These are phyloP conservation scores for Colletotrichum gigasporum DNA, from an alignment of 2,329 filamentous ascomycete species.

Conservation along the genomic window DNA sequence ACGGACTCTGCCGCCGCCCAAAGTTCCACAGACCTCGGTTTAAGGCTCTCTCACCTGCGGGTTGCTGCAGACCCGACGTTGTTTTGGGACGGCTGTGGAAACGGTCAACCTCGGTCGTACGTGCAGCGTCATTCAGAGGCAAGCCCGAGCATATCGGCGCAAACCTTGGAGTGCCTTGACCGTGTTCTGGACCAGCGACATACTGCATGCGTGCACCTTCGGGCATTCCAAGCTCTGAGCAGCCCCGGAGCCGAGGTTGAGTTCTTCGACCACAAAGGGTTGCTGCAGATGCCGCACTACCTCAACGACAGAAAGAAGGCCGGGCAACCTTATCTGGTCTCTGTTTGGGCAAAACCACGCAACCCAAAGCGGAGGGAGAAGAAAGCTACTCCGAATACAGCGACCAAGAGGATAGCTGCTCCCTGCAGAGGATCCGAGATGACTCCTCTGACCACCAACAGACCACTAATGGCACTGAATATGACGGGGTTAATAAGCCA, in stretches of 20 bases:
- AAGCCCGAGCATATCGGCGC: not conserved
- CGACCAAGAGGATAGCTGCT: slow-evolving; percentile 39
- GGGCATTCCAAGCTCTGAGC: not conserved
- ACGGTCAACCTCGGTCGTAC: not conserved
- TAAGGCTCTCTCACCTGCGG: not conserved
- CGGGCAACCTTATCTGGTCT: slow-evolving; percentile 3
- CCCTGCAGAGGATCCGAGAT: slow-evolving; percentile 39
- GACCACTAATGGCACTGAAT: slow-evolving; percentile 37
- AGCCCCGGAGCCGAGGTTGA: not conserved
- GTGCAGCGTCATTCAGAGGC: not conserved
- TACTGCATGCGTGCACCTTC: not conserved
- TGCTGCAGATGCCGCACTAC: slow-evolving; percentile 1
- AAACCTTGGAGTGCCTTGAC: not conserved
- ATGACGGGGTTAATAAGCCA: slow-evolving; percentile 38
- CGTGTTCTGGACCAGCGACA: not conserved
- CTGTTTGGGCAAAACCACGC: slow-evolving; percentile 31
- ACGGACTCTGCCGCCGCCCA: slow-evolving; percentile 11
- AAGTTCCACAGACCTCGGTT: slow-evolving; percentile 16
- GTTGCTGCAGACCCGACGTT: not conserved
- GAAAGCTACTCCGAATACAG: slow-evolving; percentile 37
- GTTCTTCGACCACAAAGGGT: not conserved
- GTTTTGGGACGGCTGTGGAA: not conserved
- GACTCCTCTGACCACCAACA: slow-evolving; percentile 40
- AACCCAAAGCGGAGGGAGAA: slow-evolving; percentile 36
- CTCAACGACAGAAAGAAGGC: not conserved